Evolutionary conservation across 768 basidiomycete genomes (phyloP).

Genomic region (Suillus occidentalis): DNA sequence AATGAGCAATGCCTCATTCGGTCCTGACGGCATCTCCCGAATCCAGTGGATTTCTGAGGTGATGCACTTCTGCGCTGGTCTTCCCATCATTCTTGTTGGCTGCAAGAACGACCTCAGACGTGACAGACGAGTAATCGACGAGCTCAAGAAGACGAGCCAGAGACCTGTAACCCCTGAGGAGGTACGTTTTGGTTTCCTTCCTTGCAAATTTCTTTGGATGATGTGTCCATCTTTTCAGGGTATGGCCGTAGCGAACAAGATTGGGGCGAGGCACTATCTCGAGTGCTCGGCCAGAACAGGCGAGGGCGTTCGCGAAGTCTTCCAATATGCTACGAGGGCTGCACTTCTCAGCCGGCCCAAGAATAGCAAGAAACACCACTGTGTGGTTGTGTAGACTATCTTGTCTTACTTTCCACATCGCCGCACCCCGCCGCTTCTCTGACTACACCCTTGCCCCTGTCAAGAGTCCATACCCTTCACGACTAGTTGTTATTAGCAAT

Average conservation of each 20-base stretch:
- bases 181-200: slow-evolving; percentile 42
- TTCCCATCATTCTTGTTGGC: slow-evolving; percentile 96
- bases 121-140: slow-evolving; percentile 90
- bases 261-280: slow-evolving; percentile 93
- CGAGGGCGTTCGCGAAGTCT: slow-evolving; percentile 97
- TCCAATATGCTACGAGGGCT: slow-evolving; percentile 95
- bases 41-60: slow-evolving; percentile 97
- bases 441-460: slow-evolving; percentile 15
- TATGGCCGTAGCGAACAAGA: slow-evolving; percentile 93
- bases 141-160: slow-evolving; percentile 92
- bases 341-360: slow-evolving; percentile 70
- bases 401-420: slow-evolving; percentile 16
- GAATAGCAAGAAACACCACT: slow-evolving; percentile 41
- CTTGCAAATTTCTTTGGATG: slow-evolving; percentile 2
- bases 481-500: slow-evolving; percentile 36
- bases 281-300: slow-evolving; percentile 97
- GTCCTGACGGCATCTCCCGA: slow-evolving; percentile 10
- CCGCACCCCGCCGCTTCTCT: slow-evolving; percentile 14
- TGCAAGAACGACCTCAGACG: slow-evolving; percentile 99
- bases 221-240: slow-evolving; percentile 53
- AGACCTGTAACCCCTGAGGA: slow-evolving; percentile 93
- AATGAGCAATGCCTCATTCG: slow-evolving; percentile 6
- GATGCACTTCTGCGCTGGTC: slow-evolving; percentile 92
- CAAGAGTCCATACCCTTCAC: slow-evolving; percentile 39
- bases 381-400: slow-evolving; percentile 45